Percentiles rank a stretch among this genome's conserved stretches.
These are phyloP conservation scores for Zygosaccharomyces bisporus DNA, from an alignment of 805 yeast genomes.

Conservation along the genomic window DNA sequence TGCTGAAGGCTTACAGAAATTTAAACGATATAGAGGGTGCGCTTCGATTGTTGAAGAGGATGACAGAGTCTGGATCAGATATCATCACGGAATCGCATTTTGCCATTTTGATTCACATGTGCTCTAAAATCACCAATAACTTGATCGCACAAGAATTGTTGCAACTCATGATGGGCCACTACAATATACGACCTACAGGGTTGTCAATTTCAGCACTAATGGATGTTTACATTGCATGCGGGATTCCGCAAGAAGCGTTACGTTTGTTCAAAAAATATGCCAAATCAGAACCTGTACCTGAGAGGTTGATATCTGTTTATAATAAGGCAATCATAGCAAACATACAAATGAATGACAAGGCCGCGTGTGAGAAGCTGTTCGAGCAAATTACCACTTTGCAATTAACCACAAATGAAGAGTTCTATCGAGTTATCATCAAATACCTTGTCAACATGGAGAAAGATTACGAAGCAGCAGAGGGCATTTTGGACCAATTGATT, in stretches of 20 bases:
- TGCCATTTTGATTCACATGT: conserved; percentile 25
- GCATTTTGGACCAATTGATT: conserved; percentile 21
- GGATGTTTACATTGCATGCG: conserved; percentile 28
- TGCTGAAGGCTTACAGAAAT: conserved; percentile 29
- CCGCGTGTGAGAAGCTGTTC: conserved; percentile 22
- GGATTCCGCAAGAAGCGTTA: conserved; percentile 21
- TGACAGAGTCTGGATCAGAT: conserved; percentile 23
- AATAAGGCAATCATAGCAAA: conserved; percentile 27
- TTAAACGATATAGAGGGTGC: conserved; percentile 32
- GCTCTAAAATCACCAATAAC: conserved; percentile 27
- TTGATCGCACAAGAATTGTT: conserved; percentile 33
- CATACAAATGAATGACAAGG: conserved; percentile 15
- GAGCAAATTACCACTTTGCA: conserved; percentile 13
- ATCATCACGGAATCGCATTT: conserved; percentile 29
- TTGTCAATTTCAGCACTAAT: conserved; percentile 27
- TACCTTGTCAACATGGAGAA: conserved; percentile 18
- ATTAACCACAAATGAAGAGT: conserved; percentile 21
- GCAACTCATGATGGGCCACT: conserved; percentile 30
- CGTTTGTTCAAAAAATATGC: conserved; percentile 22
- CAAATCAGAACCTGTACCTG: conserved; percentile 2
- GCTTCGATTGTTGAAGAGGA: conserved; percentile 28
- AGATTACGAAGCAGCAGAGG: conserved; percentile 25
- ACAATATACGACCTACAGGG: conserved; percentile 30
- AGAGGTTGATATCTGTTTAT: conserved; percentile 18
- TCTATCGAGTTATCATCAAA: conserved; percentile 23